phyloP scores from a whole-genome alignment of 1,284 basidiomycete genomes.

The Ustilago shanxiensis region DNA sequence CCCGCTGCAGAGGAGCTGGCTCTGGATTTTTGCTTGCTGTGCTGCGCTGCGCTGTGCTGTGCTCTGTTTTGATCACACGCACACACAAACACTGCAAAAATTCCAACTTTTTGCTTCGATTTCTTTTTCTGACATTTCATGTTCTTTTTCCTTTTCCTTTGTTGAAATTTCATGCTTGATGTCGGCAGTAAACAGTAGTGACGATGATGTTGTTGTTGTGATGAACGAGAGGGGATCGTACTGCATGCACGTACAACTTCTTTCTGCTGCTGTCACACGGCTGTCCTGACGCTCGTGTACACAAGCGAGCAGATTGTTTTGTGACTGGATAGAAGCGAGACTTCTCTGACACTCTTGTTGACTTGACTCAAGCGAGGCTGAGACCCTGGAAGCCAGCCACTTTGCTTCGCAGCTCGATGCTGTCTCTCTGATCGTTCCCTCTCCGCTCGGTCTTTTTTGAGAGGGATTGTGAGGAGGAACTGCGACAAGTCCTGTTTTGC shows the following conservation, averaged over 20 bases:
- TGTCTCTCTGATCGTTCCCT: neutral
- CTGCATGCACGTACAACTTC: neutral
- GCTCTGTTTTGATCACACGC: neutral
- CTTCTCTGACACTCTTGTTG: neutral
- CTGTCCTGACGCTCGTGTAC: constrained; percentile 4
- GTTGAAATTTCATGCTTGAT: neutral
- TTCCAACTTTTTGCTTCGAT: neutral
- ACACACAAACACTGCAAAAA: neutral
- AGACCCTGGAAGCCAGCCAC: constrained; percentile 6
- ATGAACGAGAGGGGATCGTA: neutral
- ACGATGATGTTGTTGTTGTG: constrained; percentile 4
- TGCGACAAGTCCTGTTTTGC: no score
- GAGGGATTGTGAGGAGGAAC: no score
- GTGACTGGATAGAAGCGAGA: constrained; percentile 5
- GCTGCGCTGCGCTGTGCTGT: neutral
- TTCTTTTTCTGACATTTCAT: neutral
- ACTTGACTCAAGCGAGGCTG: constrained; percentile 6
- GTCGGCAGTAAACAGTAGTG: no score
- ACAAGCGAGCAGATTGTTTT: constrained; percentile 1
- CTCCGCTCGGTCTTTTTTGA: constrained; percentile 8
- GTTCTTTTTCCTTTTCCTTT: constrained; percentile 8
- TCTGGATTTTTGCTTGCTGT: constrained; percentile 1
- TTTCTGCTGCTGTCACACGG: constrained; percentile 22
- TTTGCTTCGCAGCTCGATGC: neutral
- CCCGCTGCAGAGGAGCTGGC: constrained; percentile 21